phyloP scores from a whole-genome alignment of 768 basidiomycete species.

The Pleurotus sapidus region DNA sequence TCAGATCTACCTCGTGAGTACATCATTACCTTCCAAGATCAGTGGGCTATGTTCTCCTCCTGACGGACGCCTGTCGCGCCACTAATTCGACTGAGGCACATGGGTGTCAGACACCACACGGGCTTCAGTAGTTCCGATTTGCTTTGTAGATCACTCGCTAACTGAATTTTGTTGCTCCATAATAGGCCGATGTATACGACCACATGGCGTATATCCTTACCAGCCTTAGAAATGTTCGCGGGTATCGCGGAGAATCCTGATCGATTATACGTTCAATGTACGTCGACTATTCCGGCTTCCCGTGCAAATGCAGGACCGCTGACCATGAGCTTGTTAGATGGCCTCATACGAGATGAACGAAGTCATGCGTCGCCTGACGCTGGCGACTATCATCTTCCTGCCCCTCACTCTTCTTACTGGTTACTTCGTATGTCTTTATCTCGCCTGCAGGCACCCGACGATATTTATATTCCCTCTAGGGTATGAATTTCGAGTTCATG shows the following conservation, averaged over 20 bases:
- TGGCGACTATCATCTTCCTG: conserved; percentile 69
- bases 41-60: neutral
- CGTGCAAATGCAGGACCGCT: neutral
- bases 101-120: no score
- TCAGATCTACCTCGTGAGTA: conserved; percentile 61
- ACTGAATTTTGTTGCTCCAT: conserved; percentile 1
- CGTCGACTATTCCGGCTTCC: conserved; percentile 16
- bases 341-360: conserved; percentile 75
- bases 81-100: no score
- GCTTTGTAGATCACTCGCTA: neutral
- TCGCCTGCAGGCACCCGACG: neutral
- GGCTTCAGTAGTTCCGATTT: neutral
- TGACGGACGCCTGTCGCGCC: no score
- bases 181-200: conserved; percentile 67
- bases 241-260: conserved; percentile 67
- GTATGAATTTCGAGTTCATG: conserved; percentile 66
- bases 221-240: conserved; percentile 70
- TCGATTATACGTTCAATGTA: conserved; percentile 74
- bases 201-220: conserved; percentile 72
- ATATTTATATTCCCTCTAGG: conserved; percentile 31
- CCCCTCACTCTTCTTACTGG: conserved; percentile 70
- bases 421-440: conserved; percentile 46
- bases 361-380: conserved; percentile 67
- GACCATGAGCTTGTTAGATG: conserved; percentile 38
- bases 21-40: neutral